These are phyloP conservation scores for Schizopora paradoxa DNA, from an alignment of 1,284 basidiomycete genomes.

Conservation along the genomic window DNA sequence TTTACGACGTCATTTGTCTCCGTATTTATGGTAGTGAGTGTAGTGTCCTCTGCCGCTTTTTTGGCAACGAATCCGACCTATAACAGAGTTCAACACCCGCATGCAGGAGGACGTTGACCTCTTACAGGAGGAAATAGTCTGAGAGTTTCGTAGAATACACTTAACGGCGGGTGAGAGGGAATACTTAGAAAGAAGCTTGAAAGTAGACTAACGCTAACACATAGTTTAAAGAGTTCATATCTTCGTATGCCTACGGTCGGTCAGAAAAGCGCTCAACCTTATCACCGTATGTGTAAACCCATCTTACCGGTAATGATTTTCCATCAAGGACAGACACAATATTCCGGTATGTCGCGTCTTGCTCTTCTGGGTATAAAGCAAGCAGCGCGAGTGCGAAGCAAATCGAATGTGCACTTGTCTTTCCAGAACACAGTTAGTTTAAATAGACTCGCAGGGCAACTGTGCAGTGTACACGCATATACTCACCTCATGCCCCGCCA, in stretches of 20 bases:
- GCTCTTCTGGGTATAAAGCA: constrained; percentile 41
- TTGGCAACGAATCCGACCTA: constrained; percentile 47
- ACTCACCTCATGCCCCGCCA: constrained; percentile 21
- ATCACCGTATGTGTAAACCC: too few species aligned
- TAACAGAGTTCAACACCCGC: background rate
- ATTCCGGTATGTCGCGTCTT: constrained; percentile 39
- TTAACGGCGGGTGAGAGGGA: too few species aligned
- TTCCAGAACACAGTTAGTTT: background rate
- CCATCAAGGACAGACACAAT: constrained; percentile 32
- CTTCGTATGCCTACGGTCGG: constrained; percentile 15
- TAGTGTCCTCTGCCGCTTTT: constrained; percentile 40
- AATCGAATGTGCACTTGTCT: constrained; percentile 36
- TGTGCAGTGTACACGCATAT: too few species aligned
- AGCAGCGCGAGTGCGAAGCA: constrained; percentile 37
- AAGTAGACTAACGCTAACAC: constrained; percentile 13
- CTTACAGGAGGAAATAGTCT: constrained; percentile 33
- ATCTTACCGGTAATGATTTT: constrained; percentile 20
- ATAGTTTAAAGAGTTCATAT: constrained; percentile 14
- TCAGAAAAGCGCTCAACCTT: background rate
- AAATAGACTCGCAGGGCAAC: background rate
- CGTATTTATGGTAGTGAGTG: constrained; percentile 32
- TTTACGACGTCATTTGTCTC: constrained; percentile 31
- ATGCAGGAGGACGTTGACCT: background rate
- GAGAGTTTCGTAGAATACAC: constrained; percentile 38
- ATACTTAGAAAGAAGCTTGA: too few species aligned